A percentile compares a stretch with the other conserved stretches of the same genome.
Conservation (phyloP, 495 filamentous ascomycete genomes). For the Daldinia decipiens region DNA sequence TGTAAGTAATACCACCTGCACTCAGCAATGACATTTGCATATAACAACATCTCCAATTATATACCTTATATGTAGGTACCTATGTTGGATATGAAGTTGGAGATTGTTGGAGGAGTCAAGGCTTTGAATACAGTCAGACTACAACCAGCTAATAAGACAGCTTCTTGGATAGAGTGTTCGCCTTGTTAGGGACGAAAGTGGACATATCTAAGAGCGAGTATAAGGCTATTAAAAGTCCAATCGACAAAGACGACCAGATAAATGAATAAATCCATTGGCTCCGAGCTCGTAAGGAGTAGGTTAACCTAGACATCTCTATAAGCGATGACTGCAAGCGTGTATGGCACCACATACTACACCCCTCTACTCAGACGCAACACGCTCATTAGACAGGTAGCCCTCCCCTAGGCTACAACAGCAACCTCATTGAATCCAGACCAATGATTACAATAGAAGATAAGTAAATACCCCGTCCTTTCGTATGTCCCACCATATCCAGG, state of each 20-base stretch:
- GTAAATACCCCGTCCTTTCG: conserved; percentile 14
- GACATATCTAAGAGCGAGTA: neutral
- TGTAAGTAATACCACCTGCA: conserved; percentile 4
- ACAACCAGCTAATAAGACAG: neutral
- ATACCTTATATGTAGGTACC: neutral
- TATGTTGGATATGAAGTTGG: neutral
- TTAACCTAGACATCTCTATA: neutral
- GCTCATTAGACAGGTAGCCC: conserved; percentile 1
- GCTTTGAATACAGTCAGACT: conserved; percentile 1
- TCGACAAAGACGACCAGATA: neutral
- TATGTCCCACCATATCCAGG: conserved; percentile 21
- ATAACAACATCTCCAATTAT: conserved; percentile 3
- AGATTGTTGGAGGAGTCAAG: neutral
- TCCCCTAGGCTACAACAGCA: neutral
- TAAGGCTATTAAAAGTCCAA: neutral
- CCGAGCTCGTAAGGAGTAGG: neutral
- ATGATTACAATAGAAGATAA: neutral
- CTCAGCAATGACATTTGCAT: neutral
- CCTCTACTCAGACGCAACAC: neutral
- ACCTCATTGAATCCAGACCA: neutral
- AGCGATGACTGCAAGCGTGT: neutral
- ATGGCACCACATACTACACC: neutral
- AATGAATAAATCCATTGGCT: neutral
- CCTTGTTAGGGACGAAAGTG: neutral
- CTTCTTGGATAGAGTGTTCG: neutral